These are phyloP conservation scores for Diplodia intermedia DNA, from an alignment of 2,329 filamentous ascomycete species.

Conservation along the genomic window DNA sequence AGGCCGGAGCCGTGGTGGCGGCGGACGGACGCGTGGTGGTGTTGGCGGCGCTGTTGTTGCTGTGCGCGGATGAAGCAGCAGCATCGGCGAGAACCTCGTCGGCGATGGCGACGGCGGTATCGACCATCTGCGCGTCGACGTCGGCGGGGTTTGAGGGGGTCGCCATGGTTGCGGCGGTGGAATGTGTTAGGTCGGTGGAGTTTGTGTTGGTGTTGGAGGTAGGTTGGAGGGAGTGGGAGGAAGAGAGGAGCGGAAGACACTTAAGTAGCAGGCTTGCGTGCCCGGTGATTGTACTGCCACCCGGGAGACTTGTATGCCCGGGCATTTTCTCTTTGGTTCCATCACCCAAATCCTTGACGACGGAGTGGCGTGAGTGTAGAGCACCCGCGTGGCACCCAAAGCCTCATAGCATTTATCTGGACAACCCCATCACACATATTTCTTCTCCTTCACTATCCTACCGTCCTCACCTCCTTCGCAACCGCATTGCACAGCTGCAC, in stretches of 20 bases:
- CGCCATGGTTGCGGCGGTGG: background rate
- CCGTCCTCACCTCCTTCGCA: slow-evolving; percentile 59
- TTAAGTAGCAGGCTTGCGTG: background rate
- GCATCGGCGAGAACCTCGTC: background rate
- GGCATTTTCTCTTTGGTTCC: too few relatives aligned
- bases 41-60: background rate
- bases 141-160: background rate
- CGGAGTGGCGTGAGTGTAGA: too few relatives aligned
- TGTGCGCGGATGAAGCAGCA: too few relatives aligned
- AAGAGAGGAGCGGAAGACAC: background rate
- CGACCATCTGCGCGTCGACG: background rate
- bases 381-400: too few relatives aligned
- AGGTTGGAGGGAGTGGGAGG: background rate
- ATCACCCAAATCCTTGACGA: background rate
- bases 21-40: background rate
- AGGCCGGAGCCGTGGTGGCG: background rate
- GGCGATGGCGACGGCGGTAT: background rate
- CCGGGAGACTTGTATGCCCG: too few relatives aligned
- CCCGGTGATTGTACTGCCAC: background rate
- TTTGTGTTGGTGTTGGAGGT: background rate
- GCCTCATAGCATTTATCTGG: too few relatives aligned
- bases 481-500: slow-evolving; percentile 80
- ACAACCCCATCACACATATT: too few relatives aligned
- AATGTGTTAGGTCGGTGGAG: background rate
- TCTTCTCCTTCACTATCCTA: background rate